Conservation (phyloP, 108 stramenopile species). For the Discostella stelligeroides region DNA sequence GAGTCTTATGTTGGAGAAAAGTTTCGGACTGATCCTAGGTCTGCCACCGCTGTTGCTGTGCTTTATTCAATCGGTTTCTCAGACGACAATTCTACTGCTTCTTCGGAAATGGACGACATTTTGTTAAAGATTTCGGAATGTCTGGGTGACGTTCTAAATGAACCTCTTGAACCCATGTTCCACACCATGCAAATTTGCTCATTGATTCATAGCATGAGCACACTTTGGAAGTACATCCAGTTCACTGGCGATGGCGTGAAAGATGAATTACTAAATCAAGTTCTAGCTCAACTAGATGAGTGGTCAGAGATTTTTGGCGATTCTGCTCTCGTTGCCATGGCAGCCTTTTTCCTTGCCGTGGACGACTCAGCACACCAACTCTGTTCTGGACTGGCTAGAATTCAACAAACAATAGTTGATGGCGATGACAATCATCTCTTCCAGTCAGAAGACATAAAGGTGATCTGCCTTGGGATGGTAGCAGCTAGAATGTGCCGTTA, state of each 20-base stretch:
- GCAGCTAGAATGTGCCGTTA: constrained; percentile 28
- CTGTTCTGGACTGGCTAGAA: constrained; percentile 7
- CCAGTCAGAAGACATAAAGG: constrained; percentile 30
- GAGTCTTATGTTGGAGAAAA: constrained; percentile 21
- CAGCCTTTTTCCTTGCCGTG: constrained; percentile 18
- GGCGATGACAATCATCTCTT: constrained; percentile 29
- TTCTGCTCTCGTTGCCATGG: constrained; percentile 28
- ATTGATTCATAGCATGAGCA: constrained; percentile 28
- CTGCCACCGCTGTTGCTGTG: constrained; percentile 49
- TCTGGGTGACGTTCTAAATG: constrained; percentile 24
- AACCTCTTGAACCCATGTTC: constrained; percentile 18
- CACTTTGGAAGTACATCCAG: constrained; percentile 21
- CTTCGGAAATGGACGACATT: constrained; percentile 8
- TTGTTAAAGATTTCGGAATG: constrained; percentile 32
- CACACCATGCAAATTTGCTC: constrained; percentile 26
- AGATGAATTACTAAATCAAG: constrained; percentile 18
- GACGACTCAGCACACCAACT: constrained; percentile 15
- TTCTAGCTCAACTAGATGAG: constrained; percentile 17
- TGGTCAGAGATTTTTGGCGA: constrained; percentile 24
- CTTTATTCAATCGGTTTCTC: constrained; percentile 35
- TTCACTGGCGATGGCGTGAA: constrained; percentile 12
- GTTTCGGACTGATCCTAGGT: constrained; percentile 47
- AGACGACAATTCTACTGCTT: background rate
- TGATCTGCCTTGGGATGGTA: constrained; percentile 35
- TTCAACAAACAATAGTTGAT: constrained; percentile 34